phyloP scores from a whole-genome alignment of 2,329 filamentous ascomycete genomes.

The Apiospora arundinis region DNA sequence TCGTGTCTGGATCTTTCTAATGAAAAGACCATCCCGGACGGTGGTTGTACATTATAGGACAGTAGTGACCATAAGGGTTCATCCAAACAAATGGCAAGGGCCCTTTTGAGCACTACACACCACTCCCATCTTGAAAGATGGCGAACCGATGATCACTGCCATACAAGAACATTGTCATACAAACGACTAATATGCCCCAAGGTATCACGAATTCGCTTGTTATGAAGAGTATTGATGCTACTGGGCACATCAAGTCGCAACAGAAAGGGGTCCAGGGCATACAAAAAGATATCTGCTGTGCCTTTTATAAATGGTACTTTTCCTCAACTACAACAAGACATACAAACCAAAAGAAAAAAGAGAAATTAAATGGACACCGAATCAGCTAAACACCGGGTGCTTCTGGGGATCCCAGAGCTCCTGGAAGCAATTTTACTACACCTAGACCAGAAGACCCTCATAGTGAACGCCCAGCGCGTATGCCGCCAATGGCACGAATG shows the following conservation, averaged over 20 bases:
- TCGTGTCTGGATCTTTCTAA: neutral
- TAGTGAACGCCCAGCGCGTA: slow-evolving; percentile 24
- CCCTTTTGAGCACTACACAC: neutral
- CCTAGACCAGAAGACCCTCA: slow-evolving; percentile 20
- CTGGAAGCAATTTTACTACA: slow-evolving; percentile 26
- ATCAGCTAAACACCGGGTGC: neutral
- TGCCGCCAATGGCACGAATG: slow-evolving; percentile 20
- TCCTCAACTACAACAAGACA: neutral
- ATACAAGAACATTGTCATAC: neutral
- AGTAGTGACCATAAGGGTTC: neutral
- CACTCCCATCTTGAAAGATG: neutral
- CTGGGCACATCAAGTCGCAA: neutral
- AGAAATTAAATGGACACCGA: neutral
- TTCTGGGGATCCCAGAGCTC: slow-evolving; percentile 23
- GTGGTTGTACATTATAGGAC: neutral
- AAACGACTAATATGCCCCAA: neutral
- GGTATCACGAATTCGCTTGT: neutral
- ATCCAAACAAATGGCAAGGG: neutral
- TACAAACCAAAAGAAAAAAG: neutral
- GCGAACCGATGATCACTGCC: neutral
- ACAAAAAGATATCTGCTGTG: neutral
- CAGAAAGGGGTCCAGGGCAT: neutral
- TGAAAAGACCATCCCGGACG: neutral
- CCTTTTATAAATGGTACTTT: neutral
- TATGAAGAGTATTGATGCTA: neutral